Percentiles rank a stretch among this genome's conserved stretches.
Evolutionary conservation across 192 early-diverging fungal genomes (phyloP).

Genomic region (Rhizophagus prolifer): DNA sequence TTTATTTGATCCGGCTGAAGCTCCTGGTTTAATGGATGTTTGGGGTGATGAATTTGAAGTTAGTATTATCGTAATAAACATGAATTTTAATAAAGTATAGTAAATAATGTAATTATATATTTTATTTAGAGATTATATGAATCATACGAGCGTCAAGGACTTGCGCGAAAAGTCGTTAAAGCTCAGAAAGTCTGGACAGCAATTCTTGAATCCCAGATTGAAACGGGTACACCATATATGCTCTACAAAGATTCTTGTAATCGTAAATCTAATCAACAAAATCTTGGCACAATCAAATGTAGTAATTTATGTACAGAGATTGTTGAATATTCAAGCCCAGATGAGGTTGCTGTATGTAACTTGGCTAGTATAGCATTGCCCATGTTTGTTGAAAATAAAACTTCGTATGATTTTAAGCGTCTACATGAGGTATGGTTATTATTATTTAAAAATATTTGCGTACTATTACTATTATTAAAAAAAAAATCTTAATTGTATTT

Average conservation of each 20-base stretch:
- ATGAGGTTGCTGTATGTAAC: conserved; percentile 98
- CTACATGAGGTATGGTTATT: conserved; percentile 59
- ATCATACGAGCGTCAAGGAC: conserved; percentile 81
- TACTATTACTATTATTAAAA: conserved; percentile 18
- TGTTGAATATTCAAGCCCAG: conserved; percentile 92
- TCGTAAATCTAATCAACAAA: conserved; percentile 98
- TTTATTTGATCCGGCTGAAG: conserved; percentile 94
- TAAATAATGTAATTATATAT: not conserved
- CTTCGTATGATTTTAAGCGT: conserved; percentile 79
- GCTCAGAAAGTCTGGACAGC: conserved; percentile 98
- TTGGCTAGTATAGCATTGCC: conserved; percentile 93
- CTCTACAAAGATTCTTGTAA: conserved; percentile 99
- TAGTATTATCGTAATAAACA: not conserved
- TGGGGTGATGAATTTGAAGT: conserved; percentile 94
- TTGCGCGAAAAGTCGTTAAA: conserved; percentile 86
- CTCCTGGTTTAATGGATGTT: conserved; percentile 83
- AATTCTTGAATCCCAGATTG: conserved; percentile 92
- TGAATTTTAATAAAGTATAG: not conserved
- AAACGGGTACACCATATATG: conserved; percentile 98
- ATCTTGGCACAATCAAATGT: conserved; percentile 98
- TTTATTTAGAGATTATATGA: conserved; percentile 59
- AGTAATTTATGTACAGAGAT: conserved; percentile 98
- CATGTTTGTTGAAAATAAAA: conserved; percentile 68
- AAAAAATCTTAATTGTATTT: not conserved
- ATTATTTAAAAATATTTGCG: not conserved